A percentile compares a stretch with the other conserved stretches of the same genome.
phyloP scores from a whole-genome alignment of 352 stramenopile species.

The Pythium phragmiticola region DNA sequence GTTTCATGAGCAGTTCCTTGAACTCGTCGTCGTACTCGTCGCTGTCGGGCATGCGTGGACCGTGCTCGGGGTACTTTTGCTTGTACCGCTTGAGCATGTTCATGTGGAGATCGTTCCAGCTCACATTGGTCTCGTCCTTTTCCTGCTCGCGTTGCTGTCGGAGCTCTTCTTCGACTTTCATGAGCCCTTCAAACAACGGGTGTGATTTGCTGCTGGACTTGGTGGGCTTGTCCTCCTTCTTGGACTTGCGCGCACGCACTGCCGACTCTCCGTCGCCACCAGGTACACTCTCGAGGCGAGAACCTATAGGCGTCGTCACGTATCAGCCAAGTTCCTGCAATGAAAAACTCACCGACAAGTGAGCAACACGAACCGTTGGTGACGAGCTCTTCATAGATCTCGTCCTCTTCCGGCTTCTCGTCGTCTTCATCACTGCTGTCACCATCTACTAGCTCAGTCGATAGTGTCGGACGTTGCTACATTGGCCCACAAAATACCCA shows the following conservation, averaged over 20 bases:
- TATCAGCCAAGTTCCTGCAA: not conserved
- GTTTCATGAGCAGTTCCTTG: constrained; percentile 73
- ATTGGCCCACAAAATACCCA: not conserved
- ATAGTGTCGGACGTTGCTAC: constrained; percentile 33
- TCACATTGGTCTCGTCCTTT: constrained; percentile 49
- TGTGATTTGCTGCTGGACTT: constrained; percentile 36
- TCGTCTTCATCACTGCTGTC: constrained; percentile 49
- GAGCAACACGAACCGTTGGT: constrained; percentile 43
- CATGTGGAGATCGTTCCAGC: constrained; percentile 77
- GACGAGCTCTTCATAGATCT: constrained; percentile 70
- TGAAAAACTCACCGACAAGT: not conserved
- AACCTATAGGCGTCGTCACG: constrained; percentile 21
- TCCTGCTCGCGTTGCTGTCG: constrained; percentile 51
- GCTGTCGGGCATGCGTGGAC: constrained; percentile 39
- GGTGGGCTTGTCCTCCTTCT: constrained; percentile 38
- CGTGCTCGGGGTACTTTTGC: constrained; percentile 76
- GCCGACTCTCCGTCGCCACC: constrained; percentile 1
- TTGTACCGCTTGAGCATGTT: constrained; percentile 76
- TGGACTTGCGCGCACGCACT: constrained; percentile 26
- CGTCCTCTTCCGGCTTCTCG: constrained; percentile 36
- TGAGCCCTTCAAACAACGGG: constrained; percentile 72
- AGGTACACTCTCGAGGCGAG: constrained; percentile 39
- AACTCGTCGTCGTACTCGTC: constrained; percentile 86
- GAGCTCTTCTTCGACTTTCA: constrained; percentile 74
- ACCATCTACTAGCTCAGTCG: constrained; percentile 39